Percentiles rank a stretch among this genome's conserved stretches.
Evolutionary conservation across 495 filamentous ascomycete species (phyloP).

Genomic region (Parmelia sp.): DNA sequence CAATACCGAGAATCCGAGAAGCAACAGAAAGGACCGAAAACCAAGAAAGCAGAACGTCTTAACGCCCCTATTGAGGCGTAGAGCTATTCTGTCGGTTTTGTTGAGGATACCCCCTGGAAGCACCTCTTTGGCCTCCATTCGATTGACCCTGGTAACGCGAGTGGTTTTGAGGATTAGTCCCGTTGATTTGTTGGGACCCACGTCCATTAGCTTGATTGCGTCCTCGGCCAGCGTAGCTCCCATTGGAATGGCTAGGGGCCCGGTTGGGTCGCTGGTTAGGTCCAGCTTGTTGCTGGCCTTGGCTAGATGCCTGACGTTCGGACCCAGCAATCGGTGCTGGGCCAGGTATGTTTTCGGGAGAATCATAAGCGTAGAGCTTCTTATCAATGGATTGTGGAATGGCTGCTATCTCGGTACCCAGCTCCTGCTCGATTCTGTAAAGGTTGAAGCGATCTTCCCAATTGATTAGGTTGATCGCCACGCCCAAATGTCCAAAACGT

Average conservation of each 20-base stretch:
- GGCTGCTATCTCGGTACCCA: slow-evolving; percentile 93
- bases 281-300: slow-evolving; percentile 20
- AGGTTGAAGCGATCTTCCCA: slow-evolving; percentile 99
- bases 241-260: slow-evolving; percentile 15
- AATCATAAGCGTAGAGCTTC: slow-evolving; percentile 96
- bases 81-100: slow-evolving; percentile 22
- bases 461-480: slow-evolving; percentile 98
- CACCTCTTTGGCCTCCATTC: slow-evolving; percentile 17
- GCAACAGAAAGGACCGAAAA: neutral
- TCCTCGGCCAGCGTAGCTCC: slow-evolving; percentile 13
- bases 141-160: slow-evolving; percentile 18
- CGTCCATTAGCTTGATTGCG: slow-evolving; percentile 13
- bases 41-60: neutral
- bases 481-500: slow-evolving; percentile 91
- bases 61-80: slow-evolving; percentile 15
- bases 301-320: slow-evolving; percentile 27
- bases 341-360: slow-evolving; percentile 86
- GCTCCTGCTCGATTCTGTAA: slow-evolving; percentile 95
- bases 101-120: slow-evolving; percentile 17
- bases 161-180: slow-evolving; percentile 13
- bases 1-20: slow-evolving; percentile 4
- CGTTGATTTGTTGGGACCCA: slow-evolving; percentile 17
- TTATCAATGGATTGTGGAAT: slow-evolving; percentile 95
- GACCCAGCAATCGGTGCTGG: slow-evolving; percentile 41
- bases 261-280: slow-evolving; percentile 13